Base-by-base conservation (phyloP, 2,329 filamentous ascomycete genomes). In the Xylaria sp. region DNA sequence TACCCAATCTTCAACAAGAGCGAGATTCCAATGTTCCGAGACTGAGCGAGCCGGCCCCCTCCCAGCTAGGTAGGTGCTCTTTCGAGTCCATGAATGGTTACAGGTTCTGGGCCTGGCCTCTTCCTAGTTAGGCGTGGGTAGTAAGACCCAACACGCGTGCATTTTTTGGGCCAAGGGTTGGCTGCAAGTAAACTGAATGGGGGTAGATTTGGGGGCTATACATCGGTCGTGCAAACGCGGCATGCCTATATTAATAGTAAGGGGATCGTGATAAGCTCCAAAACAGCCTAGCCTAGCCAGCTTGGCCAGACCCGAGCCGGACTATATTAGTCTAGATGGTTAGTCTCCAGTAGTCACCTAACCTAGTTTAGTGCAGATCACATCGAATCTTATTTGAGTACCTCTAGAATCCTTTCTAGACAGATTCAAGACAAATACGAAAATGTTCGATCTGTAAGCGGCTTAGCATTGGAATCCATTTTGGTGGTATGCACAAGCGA, bases 41-140 rank as follows among this genome's bases (percentile, higher is more conserved):
- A 33, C 26, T 38, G 36, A 38, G 36, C 36, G 36, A 38, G 36
- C 40, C 28, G 58, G 58, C 28, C 28, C 57, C 20, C 6, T 31
- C 28, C 42, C 31, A 20, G 58, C 49, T 53, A 53, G 26, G 49
- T 33, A 53, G 49, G 49, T 53, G 49, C 26, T 51, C 48, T 51
- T 26, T 17, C n/a, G 10, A 28, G 40, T 33, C 23, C 33, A 33
- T 33, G 28, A 46, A 53, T 42, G 4, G 49, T 6, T 51, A 51
- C 58, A 31, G 56, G 68, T 66, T 69, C 65, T 68, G 69, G 70
- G 60, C 65, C 62, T 38, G 65, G 62, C 56, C 28, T 46, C 33
- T 59, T 38, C 46, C 54, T 36, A 40, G 65, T 46, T n/a, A 9
- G 31, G 56, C 59, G 40, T 56, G 63, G 53, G 66, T 61, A 64